These are phyloP conservation scores for Tricholomella constricta DNA, from an alignment of 768 basidiomycete genomes.

Conservation along the genomic window DNA sequence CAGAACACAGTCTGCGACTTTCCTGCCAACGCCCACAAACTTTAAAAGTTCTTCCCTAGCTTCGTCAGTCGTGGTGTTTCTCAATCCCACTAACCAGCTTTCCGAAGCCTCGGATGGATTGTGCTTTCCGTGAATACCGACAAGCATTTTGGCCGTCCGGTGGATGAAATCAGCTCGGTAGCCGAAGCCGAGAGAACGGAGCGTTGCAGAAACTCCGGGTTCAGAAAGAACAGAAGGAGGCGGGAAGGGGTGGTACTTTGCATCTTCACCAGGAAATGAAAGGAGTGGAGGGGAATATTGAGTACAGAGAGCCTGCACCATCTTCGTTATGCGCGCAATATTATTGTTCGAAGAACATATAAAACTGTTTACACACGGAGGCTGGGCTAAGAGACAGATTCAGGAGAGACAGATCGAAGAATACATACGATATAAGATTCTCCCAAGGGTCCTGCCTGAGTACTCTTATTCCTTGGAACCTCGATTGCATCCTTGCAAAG, in stretches of 20 bases:
- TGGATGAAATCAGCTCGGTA: conserved; percentile 93
- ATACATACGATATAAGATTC: conserved; percentile 85
- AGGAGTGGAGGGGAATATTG: conserved; percentile 75
- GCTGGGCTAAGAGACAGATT: background rate
- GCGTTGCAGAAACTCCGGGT: conserved; percentile 55
- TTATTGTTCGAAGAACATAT: conserved; percentile 99
- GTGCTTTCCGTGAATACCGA: conserved; percentile 48
- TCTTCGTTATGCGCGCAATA: conserved; percentile 90
- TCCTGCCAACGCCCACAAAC: conserved; percentile 90
- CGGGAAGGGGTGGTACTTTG: conserved; percentile 82
- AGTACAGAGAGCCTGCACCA: conserved; percentile 82
- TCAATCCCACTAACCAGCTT: conserved; percentile 57
- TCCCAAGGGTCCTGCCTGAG: conserved; percentile 96
- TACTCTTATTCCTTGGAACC: conserved; percentile 83
- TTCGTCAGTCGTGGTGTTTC: conserved; percentile 48
- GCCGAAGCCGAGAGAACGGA: conserved; percentile 90
- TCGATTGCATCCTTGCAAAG: conserved; percentile 61
- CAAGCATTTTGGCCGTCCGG: conserved; percentile 76
- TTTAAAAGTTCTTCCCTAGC: conserved; percentile 78
- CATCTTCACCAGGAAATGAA: conserved; percentile 39
- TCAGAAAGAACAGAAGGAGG: conserved; percentile 66
- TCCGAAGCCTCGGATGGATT: conserved; percentile 51
- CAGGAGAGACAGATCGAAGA: background rate
- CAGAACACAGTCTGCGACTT: conserved; percentile 94
- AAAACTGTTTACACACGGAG: conserved; percentile 55